Evolutionary conservation across 768 basidiomycete genomes (phyloP).

Genomic region (Amanita rubescens): DNA sequence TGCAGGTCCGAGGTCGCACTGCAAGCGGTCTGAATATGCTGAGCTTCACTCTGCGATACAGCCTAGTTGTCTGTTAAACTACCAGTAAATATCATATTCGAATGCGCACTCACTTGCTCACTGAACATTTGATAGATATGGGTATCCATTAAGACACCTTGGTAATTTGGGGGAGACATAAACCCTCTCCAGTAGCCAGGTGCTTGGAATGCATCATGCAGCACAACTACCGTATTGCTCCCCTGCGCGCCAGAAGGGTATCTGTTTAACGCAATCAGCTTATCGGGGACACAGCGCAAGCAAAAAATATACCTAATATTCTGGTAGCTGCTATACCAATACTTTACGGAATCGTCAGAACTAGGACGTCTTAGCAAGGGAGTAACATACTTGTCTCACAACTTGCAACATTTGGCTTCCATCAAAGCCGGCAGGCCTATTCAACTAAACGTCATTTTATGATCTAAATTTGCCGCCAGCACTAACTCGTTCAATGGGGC

Average conservation of each 20-base stretch:
- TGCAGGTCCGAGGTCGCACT: slow-evolving; percentile 34
- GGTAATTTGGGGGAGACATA: slow-evolving; percentile 37
- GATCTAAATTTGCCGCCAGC: slow-evolving; percentile 19
- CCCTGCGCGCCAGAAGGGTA: slow-evolving; percentile 32
- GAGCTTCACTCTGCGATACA: slow-evolving; percentile 22
- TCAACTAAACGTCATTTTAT: neutral
- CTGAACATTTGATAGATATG: slow-evolving; percentile 77
- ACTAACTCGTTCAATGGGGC: slow-evolving; percentile 74
- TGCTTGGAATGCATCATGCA: slow-evolving; percentile 77
- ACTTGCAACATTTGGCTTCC: slow-evolving; percentile 44
- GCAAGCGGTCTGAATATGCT: slow-evolving; percentile 63
- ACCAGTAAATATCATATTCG: too few relatives aligned
- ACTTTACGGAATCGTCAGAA: slow-evolving; percentile 30
- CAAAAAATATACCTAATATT: slow-evolving; percentile 50
- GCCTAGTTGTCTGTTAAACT: neutral
- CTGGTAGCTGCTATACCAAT: slow-evolving; percentile 67
- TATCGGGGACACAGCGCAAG: neutral
- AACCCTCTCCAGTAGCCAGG: slow-evolving; percentile 65
- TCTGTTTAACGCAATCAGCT: slow-evolving; percentile 17
- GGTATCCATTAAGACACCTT: slow-evolving; percentile 73
- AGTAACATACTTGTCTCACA: slow-evolving; percentile 30
- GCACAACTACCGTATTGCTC: slow-evolving; percentile 59
- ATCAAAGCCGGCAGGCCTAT: slow-evolving; percentile 68
- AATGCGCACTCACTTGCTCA: slow-evolving; percentile 33
- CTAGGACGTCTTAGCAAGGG: neutral